Percentiles rank a stretch among this genome's conserved stretches.
phyloP scores from a whole-genome alignment of 371 early-diverging fungal species.

The Saksenaea oblongispora region DNA sequence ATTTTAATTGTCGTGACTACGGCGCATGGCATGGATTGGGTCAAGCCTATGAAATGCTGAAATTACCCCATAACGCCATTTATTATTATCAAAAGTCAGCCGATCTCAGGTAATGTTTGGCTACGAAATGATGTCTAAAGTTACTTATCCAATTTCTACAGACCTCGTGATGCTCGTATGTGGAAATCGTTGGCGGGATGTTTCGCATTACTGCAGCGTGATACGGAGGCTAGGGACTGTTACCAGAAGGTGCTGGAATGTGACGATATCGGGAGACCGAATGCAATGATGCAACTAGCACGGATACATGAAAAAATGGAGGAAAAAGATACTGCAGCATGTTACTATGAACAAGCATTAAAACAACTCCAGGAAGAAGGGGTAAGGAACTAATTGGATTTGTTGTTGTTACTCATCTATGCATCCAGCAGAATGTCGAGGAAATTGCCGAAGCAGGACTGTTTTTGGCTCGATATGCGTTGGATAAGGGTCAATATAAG shows the following conservation, averaged over 20 bases:
- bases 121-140: not conserved
- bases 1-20: constrained; percentile 82
- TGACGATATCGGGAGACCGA: constrained; percentile 43
- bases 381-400: constrained; percentile 19
- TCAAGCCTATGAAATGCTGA: constrained; percentile 86
- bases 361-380: constrained; percentile 44
- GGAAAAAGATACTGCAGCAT: constrained; percentile 51
- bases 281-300: constrained; percentile 58
- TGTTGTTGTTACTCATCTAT: not conserved
- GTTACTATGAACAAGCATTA: constrained; percentile 57
- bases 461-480: constrained; percentile 61
- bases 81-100: constrained; percentile 84
- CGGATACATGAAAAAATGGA: constrained; percentile 58
- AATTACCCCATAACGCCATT: constrained; percentile 80
- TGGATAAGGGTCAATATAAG: constrained; percentile 41
- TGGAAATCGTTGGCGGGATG: constrained; percentile 79
- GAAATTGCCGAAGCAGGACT: constrained; percentile 61
- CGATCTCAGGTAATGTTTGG: constrained; percentile 53
- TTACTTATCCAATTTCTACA: constrained; percentile 9
- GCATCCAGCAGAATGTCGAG: constrained; percentile 41
- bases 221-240: constrained; percentile 64
- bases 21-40: constrained; percentile 95
- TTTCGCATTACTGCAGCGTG: constrained; percentile 57
- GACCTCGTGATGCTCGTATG: constrained; percentile 79
- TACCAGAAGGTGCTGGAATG: constrained; percentile 67